A percentile compares a stretch with the other conserved stretches of the same genome.
Conservation (phyloP, 164 flowering plant species). For the Tetracentron sinense region DNA sequence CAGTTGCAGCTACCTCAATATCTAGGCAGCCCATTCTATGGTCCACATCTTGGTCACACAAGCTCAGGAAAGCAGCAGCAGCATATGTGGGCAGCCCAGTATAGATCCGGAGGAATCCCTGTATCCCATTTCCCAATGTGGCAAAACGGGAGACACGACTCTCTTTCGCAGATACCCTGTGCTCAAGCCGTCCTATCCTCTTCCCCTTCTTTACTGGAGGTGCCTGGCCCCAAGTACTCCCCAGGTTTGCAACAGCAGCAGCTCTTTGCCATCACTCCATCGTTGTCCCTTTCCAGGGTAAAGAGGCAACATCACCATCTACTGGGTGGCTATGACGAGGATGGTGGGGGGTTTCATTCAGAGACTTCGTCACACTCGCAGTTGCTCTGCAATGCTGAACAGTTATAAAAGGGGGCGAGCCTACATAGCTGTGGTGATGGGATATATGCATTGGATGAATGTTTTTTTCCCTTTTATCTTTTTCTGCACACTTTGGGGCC, state of each 20-base stretch:
- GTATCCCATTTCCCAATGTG: slow-evolving; percentile 25
- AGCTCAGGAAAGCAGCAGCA: slow-evolving; percentile 21
- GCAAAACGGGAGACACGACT: slow-evolving; percentile 39
- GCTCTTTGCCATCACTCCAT: slow-evolving; percentile 22
- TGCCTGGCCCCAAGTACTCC: slow-evolving; percentile 27
- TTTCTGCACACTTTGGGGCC: too few species aligned
- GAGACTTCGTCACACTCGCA: slow-evolving; percentile 35
- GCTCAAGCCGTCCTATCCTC: slow-evolving; percentile 19
- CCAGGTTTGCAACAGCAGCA: slow-evolving; percentile 31
- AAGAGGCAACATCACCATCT: slow-evolving; percentile 29
- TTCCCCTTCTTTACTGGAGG: slow-evolving; percentile 27
- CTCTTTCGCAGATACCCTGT: slow-evolving; percentile 21
- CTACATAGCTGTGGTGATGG: neutral
- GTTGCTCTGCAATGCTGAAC: slow-evolving; percentile 41
- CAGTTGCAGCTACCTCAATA: slow-evolving; percentile 39
- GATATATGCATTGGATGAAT: too few species aligned
- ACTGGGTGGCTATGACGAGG: slow-evolving; percentile 32
- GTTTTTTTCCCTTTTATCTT: too few species aligned
- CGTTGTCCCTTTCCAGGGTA: slow-evolving; percentile 22
- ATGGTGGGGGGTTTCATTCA: slow-evolving; percentile 25
- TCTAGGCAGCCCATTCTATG: slow-evolving; percentile 18
- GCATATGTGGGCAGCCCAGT: slow-evolving; percentile 28
- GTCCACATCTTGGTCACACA: slow-evolving; percentile 16
- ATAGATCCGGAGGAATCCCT: slow-evolving; percentile 24
- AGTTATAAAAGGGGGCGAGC: slow-evolving; percentile 7